These are phyloP conservation scores for Trichoderma harzianum DNA, from an alignment of 2,329 filamentous ascomycete species.

Conservation along the genomic window DNA sequence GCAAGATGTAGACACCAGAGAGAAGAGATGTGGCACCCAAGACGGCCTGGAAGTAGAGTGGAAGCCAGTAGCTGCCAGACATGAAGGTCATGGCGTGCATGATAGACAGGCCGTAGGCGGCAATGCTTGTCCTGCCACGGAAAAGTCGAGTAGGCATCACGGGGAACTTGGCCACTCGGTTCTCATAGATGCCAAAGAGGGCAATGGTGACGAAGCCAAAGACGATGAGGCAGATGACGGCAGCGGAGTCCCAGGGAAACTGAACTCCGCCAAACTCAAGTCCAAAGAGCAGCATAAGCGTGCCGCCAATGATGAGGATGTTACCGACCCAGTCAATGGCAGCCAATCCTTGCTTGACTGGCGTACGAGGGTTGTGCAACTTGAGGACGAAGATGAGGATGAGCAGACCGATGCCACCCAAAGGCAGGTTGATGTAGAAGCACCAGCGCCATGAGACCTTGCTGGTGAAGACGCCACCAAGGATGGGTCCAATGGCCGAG, in stretches of 20 bases:
- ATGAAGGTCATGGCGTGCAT: conserved; percentile 77
- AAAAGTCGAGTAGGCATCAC: conserved; percentile 76
- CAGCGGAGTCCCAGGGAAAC: conserved; percentile 71
- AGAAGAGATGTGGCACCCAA: conserved; percentile 65
- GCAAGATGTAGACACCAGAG: conserved; percentile 71
- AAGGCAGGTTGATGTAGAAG: conserved; percentile 61
- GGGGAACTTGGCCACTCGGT: conserved; percentile 69
- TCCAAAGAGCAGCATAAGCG: conserved; percentile 81
- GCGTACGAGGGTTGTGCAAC: conserved; percentile 65
- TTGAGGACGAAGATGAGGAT: conserved; percentile 61
- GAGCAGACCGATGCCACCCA: conserved; percentile 44
- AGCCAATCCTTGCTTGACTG: conserved; percentile 57
- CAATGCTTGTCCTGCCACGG: conserved; percentile 60
- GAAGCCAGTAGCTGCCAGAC: conserved; percentile 73
- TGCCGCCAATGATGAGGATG: conserved; percentile 66
- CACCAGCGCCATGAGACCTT: conserved; percentile 67
- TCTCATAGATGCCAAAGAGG: conserved; percentile 71
- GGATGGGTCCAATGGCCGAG: conserved; percentile 61
- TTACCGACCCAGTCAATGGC: conserved; percentile 60
- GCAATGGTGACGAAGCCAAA: conserved; percentile 63
- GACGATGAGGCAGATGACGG: conserved; percentile 72
- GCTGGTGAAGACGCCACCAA: conserved; percentile 66
- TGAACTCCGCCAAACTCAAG: conserved; percentile 78
- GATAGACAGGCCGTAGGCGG: conserved; percentile 64
- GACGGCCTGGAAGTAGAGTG: conserved; percentile 79